Evolutionary conservation across 169 alveolate species (phyloP).

Genomic region (Eimeria acervulina): DNA sequence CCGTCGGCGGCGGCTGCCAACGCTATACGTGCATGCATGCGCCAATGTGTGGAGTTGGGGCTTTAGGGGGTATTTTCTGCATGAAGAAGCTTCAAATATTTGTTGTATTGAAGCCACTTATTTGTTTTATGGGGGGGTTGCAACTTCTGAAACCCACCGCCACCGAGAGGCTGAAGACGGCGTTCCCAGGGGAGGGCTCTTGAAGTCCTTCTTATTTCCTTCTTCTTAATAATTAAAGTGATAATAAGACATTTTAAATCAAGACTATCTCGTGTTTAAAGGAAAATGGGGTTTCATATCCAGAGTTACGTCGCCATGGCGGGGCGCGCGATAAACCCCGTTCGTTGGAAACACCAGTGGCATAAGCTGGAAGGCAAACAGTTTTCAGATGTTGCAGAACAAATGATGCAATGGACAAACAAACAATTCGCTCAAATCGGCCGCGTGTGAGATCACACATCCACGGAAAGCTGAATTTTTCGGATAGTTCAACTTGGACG

Average conservation of each 20-base stretch:
- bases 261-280: too few species aligned
- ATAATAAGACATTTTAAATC: neutral
- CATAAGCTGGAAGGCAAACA: neutral
- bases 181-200: too few species aligned
- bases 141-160: neutral
- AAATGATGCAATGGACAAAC: slow-evolving; percentile 48
- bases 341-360: slow-evolving; percentile 66
- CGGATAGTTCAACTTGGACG: neutral
- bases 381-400: neutral
- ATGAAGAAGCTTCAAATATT: neutral
- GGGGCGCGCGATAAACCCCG: slow-evolving; percentile 78
- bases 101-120: neutral
- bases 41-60: neutral
- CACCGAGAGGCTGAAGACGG: too few species aligned
- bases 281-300: slow-evolving; percentile 72
- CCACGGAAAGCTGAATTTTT: neutral
- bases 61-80: neutral
- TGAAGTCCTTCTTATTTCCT: neutral
- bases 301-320: slow-evolving; percentile 67
- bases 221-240: neutral
- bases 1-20: neutral
- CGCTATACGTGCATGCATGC: slow-evolving; percentile 6
- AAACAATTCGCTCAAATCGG: slow-evolving; percentile 69
- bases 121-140: neutral
- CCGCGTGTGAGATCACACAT: slow-evolving; percentile 15